These are phyloP conservation scores for Bonia amplexicaulis DNA, from an alignment of 176 grass and related monocot genomes.

Conservation along the genomic window DNA sequence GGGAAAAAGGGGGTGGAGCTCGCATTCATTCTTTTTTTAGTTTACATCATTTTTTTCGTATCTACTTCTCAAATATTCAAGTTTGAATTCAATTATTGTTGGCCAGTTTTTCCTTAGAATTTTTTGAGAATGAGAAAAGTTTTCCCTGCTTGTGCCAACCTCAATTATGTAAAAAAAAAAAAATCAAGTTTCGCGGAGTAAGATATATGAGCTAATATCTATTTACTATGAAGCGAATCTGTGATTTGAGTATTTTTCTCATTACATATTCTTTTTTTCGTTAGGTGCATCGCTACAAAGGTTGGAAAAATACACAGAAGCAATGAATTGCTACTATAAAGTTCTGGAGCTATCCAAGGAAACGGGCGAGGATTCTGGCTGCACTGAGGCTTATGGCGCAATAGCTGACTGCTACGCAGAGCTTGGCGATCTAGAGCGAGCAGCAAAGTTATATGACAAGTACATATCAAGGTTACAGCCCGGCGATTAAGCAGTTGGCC, in stretches of 20 bases:
- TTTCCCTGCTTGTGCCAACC: too few species aligned
- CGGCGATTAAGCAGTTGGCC: background rate
- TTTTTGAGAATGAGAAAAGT: too few species aligned
- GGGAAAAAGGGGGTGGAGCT: too few species aligned
- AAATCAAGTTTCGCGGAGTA: too few species aligned
- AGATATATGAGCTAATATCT: too few species aligned
- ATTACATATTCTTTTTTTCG: background rate
- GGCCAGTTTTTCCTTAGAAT: too few species aligned
- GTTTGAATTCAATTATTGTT: too few species aligned
- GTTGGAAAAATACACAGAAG: slow-evolving; percentile 52
- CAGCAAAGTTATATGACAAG: slow-evolving; percentile 60
- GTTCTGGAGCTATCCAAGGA: slow-evolving; percentile 59
- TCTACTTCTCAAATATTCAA: too few species aligned
- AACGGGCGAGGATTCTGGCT: slow-evolving; percentile 57
- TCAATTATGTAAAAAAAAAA: too few species aligned
- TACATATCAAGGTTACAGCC: slow-evolving; percentile 52
- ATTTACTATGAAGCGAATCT: background rate
- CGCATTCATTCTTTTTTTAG: too few species aligned
- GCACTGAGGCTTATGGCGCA: slow-evolving; percentile 64
- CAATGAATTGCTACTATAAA: slow-evolving; percentile 51
- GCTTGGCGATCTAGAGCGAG: slow-evolving; percentile 56
- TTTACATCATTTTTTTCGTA: too few species aligned
- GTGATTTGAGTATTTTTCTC: background rate
- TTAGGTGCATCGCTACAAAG: slow-evolving; percentile 58
- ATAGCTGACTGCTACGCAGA: slow-evolving; percentile 66